These are phyloP conservation scores for Bipolaris cookei DNA, from an alignment of 2,329 filamentous ascomycete species.

Conservation along the genomic window DNA sequence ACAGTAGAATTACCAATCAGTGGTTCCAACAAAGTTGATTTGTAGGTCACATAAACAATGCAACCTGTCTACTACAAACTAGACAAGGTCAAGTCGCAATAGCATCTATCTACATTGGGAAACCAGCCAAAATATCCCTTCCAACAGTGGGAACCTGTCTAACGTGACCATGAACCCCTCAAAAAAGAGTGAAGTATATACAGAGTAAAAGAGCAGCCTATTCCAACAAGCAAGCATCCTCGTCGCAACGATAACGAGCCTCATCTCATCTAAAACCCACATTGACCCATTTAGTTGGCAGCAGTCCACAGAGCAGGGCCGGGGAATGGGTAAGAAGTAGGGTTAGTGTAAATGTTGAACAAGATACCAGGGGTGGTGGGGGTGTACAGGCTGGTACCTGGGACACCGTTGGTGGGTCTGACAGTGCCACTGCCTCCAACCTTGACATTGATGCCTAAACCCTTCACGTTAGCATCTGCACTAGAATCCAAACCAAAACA, in stretches of 20 bases:
- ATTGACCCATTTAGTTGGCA: slow-evolving; percentile 30
- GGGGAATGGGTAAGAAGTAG: slow-evolving; percentile 45
- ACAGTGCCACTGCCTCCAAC: slow-evolving; percentile 54
- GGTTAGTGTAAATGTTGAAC: slow-evolving; percentile 48
- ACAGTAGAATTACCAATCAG: too few species aligned
- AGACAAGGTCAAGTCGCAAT: too few species aligned
- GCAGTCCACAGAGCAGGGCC: slow-evolving; percentile 47
- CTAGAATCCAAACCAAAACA: neutral
- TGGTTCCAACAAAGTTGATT: too few species aligned
- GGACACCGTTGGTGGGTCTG: slow-evolving; percentile 45
- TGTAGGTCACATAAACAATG: too few species aligned
- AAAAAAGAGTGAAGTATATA: neutral
- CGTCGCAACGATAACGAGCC: neutral
- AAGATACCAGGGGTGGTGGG: slow-evolving; percentile 53
- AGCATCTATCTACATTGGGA: too few species aligned
- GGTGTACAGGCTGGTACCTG: slow-evolving; percentile 53
- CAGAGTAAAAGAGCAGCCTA: neutral
- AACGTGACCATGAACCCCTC: neutral
- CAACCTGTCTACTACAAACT: too few species aligned
- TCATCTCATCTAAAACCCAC: neutral
- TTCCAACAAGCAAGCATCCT: neutral
- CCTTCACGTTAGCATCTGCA: neutral
- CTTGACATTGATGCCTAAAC: slow-evolving; percentile 39
- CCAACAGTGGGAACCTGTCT: neutral
- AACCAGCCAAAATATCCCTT: neutral